Evolutionary conservation across 2,329 filamentous ascomycete genomes (phyloP).

Genomic region (Sporothrix mexicana): DNA sequence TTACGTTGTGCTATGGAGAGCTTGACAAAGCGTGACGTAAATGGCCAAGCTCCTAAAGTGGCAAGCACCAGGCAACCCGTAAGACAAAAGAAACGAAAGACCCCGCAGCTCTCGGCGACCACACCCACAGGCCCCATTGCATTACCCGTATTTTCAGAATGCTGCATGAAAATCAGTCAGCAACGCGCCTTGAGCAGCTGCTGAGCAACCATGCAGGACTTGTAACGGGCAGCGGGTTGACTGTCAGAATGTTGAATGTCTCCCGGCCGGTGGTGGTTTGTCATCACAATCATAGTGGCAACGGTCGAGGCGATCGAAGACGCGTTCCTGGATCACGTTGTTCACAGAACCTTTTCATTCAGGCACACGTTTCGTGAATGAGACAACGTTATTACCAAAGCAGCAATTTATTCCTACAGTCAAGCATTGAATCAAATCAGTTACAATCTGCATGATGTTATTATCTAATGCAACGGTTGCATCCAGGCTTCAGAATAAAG

Average conservation of each 20-base stretch:
- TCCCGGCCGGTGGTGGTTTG: too few relatives aligned
- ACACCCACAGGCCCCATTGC: too few relatives aligned
- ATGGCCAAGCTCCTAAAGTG: background rate
- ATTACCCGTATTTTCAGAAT: too few relatives aligned
- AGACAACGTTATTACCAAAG: background rate
- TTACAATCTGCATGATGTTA: background rate
- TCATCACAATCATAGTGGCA: background rate
- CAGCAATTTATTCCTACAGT: background rate
- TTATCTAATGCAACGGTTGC: background rate
- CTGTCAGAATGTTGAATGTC: too few relatives aligned
- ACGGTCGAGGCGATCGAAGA: background rate
- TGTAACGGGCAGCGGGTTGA: background rate
- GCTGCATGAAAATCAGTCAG: conserved; percentile 17
- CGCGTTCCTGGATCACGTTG: background rate
- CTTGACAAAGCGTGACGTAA: conserved; percentile 39
- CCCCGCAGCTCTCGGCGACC: background rate
- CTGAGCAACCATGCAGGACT: background rate
- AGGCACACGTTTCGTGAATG: background rate
- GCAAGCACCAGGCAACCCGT: too few relatives aligned
- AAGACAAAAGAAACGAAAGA: background rate
- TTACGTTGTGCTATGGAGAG: background rate
- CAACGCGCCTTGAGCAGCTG: background rate
- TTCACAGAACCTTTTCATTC: background rate
- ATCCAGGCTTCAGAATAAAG: background rate
- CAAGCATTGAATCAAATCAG: background rate